These are phyloP conservation scores for Diaporthe citriasiana DNA, from an alignment of 2,329 filamentous ascomycete species.

Conservation along the genomic window DNA sequence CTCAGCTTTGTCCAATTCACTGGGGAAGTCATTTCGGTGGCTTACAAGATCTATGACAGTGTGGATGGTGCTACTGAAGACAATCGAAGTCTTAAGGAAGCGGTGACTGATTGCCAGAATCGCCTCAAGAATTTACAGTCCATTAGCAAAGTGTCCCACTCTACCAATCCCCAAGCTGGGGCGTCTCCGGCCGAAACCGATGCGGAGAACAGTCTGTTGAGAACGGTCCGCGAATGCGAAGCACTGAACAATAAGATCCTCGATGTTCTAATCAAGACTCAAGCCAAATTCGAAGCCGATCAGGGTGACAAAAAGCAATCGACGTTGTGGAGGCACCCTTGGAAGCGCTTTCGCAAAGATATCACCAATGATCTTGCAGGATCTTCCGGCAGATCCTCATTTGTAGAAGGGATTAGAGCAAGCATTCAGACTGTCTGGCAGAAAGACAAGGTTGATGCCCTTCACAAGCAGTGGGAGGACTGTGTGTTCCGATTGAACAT, in stretches of 20 bases:
- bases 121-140: not conserved
- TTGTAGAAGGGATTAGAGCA: conserved; percentile 2
- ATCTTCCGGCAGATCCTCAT: not conserved
- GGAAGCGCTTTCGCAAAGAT: not conserved
- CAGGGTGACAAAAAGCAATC: not conserved
- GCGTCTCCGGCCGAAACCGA: not conserved
- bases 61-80: not conserved
- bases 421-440: conserved; percentile 11
- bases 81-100: conserved; percentile 1
- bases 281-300: not conserved
- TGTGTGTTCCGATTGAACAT: not conserved
- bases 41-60: not conserved
- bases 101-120: not conserved
- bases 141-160: not conserved
- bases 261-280: not conserved
- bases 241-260: not conserved
- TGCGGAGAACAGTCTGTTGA: not conserved
- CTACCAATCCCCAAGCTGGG: not conserved
- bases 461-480: not conserved
- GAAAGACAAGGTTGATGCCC: not conserved
- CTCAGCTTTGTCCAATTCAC: conserved; percentile 6
- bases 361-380: not conserved
- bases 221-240: not conserved
- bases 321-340: not conserved
- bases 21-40: not conserved